These are phyloP conservation scores for Areca catechu DNA, from an alignment of 176 grass and related monocot genomes.

Conservation along the genomic window DNA sequence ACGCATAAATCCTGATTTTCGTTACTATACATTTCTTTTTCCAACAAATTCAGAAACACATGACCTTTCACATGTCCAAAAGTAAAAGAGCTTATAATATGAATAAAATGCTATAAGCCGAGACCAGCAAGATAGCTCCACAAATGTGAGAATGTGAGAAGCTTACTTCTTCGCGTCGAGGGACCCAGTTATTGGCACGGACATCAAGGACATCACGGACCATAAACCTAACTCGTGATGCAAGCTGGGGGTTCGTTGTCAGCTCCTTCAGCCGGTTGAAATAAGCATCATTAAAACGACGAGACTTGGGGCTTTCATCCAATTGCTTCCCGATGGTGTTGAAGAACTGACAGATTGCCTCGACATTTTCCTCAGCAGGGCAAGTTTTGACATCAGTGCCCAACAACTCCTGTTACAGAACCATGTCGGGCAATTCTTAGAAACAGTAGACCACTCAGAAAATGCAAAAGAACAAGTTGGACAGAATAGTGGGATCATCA, in stretches of 20 bases:
- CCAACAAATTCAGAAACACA: constrained; percentile 8
- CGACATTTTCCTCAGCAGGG: constrained; percentile 63
- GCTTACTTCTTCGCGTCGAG: constrained; percentile 53
- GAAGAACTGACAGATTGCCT: constrained; percentile 61
- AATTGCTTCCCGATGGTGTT: constrained; percentile 54
- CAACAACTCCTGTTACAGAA: constrained; percentile 8
- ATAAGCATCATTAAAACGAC: constrained; percentile 41
- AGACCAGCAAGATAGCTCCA: background rate
- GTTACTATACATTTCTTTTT: too few species aligned
- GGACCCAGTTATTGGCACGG: constrained; percentile 51
- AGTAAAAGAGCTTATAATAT: too few species aligned
- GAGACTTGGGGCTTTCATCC: constrained; percentile 43
- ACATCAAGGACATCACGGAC: constrained; percentile 43
- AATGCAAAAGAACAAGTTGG: too few species aligned
- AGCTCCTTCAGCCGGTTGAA: constrained; percentile 49
- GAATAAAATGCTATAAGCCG: too few species aligned
- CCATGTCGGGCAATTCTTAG: too few species aligned
- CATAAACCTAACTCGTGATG: constrained; percentile 43
- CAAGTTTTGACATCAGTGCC: constrained; percentile 22
- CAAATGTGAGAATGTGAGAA: background rate
- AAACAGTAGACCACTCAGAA: too few species aligned
- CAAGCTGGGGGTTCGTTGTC: constrained; percentile 32
- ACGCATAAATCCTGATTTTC: too few species aligned
- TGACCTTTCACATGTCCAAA: too few species aligned
- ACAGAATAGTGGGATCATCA: background rate